These are phyloP conservation scores for Podaxis sp. DNA, from an alignment of 768 basidiomycete species.

Conservation along the genomic window DNA sequence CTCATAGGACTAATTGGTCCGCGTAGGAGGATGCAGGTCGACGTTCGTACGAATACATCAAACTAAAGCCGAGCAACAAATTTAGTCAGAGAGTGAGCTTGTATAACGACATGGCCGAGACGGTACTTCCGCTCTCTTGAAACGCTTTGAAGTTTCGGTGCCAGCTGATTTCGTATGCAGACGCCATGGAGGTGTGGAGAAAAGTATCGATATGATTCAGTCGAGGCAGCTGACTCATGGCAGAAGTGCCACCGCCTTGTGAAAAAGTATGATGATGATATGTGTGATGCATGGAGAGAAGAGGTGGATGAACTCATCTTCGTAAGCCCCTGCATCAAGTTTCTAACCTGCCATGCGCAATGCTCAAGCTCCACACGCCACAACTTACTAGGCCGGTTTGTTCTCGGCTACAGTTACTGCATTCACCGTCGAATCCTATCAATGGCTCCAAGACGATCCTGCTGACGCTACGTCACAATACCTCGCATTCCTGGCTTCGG, in stretches of 20 bases:
- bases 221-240: slow-evolving; percentile 24
- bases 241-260: slow-evolving; percentile 22
- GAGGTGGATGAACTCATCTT: slow-evolving; percentile 32
- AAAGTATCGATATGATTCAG: slow-evolving; percentile 18
- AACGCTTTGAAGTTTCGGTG: background rate
- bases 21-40: background rate
- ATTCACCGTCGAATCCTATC: slow-evolving; percentile 36
- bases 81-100: background rate
- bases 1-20: background rate
- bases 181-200: slow-evolving; percentile 22
- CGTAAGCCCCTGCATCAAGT: slow-evolving; percentile 17
- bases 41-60: background rate
- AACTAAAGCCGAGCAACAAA: background rate
- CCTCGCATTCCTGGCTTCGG: slow-evolving; percentile 17
- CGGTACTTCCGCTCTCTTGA: background rate
- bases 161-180: background rate
- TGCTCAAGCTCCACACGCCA: background rate
- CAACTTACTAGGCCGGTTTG: slow-evolving; percentile 32
- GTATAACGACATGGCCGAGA: background rate
- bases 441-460: slow-evolving; percentile 29
- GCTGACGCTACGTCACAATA: slow-evolving; percentile 24
- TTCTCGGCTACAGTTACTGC: slow-evolving; percentile 38
- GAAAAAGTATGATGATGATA: slow-evolving; percentile 25
- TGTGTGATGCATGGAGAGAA: slow-evolving; percentile 30
- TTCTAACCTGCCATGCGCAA: background rate